These are phyloP conservation scores for Kwoniella newhampshirensis DNA, from an alignment of 768 basidiomycete genomes.

Conservation along the genomic window DNA sequence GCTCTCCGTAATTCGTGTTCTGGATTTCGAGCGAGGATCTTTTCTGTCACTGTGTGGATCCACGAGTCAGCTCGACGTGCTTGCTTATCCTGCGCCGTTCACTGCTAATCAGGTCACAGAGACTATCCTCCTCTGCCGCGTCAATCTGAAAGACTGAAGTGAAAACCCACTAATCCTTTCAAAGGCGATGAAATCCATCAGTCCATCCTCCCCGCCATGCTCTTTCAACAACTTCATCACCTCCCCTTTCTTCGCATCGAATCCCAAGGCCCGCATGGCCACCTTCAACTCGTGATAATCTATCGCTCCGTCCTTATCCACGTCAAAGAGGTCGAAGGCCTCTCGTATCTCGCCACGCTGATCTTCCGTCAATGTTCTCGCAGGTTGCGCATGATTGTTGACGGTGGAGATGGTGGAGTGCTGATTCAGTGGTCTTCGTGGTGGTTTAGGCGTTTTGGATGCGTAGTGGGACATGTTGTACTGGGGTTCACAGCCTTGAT, in stretches of 20 bases:
- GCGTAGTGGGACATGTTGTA: conserved; percentile 17
- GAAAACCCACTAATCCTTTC: conserved; percentile 79
- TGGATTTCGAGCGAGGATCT: conserved; percentile 89
- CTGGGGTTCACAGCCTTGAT: not conserved
- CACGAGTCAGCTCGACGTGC: not conserved
- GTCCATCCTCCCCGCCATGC: conserved; percentile 62
- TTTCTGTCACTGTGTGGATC: conserved; percentile 78
- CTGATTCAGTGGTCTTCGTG: conserved; percentile 1
- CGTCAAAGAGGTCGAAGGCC: conserved; percentile 98
- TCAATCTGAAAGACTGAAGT: too few relatives aligned
- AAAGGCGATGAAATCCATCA: conserved; percentile 93
- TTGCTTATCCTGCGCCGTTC: too few relatives aligned
- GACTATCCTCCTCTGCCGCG: too few relatives aligned
- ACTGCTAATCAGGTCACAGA: too few relatives aligned
- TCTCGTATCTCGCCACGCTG: conserved; percentile 93
- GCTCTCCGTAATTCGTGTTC: conserved; percentile 94
- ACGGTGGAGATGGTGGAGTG: not conserved
- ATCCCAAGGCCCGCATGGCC: conserved; percentile 95
- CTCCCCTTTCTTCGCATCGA: conserved; percentile 97
- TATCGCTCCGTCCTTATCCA: conserved; percentile 92
- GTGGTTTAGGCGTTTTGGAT: conserved; percentile 16
- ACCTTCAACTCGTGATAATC: conserved; percentile 99
- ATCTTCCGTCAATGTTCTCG: conserved; percentile 47
- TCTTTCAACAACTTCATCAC: conserved; percentile 91
- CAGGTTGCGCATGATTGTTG: not conserved